These are phyloP conservation scores for Aspergillus baeticus DNA, from an alignment of 495 filamentous ascomycete species.

Conservation along the genomic window DNA sequence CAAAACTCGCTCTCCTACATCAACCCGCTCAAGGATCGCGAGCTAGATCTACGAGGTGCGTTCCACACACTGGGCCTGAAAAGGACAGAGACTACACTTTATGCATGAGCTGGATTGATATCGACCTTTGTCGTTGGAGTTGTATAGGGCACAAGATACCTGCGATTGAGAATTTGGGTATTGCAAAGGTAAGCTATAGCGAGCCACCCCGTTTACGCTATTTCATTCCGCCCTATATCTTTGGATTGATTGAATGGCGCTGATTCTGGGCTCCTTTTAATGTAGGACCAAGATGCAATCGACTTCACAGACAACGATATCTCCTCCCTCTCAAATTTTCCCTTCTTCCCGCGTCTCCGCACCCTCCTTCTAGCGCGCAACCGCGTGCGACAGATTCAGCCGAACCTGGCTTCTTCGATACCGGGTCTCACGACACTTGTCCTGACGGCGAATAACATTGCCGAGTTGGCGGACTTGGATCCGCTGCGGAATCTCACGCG, in stretches of 20 bases:
- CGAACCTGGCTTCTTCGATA: slow-evolving; percentile 65
- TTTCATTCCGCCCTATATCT: too few relatives aligned
- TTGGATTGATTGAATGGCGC: too few relatives aligned
- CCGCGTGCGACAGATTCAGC: slow-evolving; percentile 76
- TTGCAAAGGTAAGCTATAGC: slow-evolving; percentile 85
- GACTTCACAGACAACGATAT: slow-evolving; percentile 99
- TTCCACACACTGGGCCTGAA: slow-evolving; percentile 60
- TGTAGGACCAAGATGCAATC: slow-evolving; percentile 82
- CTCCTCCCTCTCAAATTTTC: slow-evolving; percentile 84
- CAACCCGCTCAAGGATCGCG: slow-evolving; percentile 95
- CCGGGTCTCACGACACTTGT: slow-evolving; percentile 78
- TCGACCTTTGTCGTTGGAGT: slow-evolving; percentile 50
- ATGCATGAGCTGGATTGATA: slow-evolving; percentile 81
- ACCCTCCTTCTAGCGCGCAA: slow-evolving; percentile 91
- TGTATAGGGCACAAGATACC: slow-evolving; percentile 95
- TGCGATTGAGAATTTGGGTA: slow-evolving; percentile 95
- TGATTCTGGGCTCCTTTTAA: too few relatives aligned
- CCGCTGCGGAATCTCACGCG: slow-evolving; percentile 64
- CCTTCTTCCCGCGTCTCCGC: slow-evolving; percentile 80
- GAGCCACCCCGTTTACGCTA: too few relatives aligned
- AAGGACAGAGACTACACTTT: slow-evolving; percentile 98
- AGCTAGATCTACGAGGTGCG: slow-evolving; percentile 99
- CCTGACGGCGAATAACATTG: slow-evolving; percentile 72
- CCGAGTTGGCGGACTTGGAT: slow-evolving; percentile 84
- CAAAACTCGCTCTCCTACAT: slow-evolving; percentile 91